phyloP scores from a whole-genome alignment of 768 basidiomycete species.

The Lactarius hengduanensis region DNA sequence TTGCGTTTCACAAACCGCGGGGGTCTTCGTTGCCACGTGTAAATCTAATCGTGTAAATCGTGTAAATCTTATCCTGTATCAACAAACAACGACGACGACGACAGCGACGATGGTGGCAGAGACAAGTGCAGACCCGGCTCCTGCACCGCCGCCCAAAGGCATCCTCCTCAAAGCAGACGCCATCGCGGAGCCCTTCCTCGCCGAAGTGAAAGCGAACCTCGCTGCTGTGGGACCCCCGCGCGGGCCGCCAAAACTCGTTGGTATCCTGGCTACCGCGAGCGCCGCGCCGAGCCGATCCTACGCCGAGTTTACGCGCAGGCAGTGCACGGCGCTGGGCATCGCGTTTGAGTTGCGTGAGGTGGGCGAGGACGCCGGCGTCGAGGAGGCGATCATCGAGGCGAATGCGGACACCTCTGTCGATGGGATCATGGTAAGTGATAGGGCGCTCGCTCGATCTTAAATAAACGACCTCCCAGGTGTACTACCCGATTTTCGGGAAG shows the following conservation, averaged over 20 bases:
- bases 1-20: conserved; percentile 3
- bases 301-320: conserved; percentile 87
- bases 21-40: neutral
- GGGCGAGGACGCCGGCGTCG: conserved; percentile 87
- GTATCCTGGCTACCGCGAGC: conserved; percentile 84
- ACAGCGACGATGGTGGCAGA: conserved; percentile 5
- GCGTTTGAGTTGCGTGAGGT: conserved; percentile 77
- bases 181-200: conserved; percentile 67
- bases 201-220: conserved; percentile 59
- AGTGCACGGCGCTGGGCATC: conserved; percentile 86
- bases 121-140: neutral
- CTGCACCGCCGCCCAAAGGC: conserved; percentile 52
- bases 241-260: conserved; percentile 71
- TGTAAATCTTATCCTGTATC: neutral
- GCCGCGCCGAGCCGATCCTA: conserved; percentile 72
- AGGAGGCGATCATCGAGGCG: conserved; percentile 93
- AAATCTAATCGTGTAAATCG: neutral
- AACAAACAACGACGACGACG: neutral
- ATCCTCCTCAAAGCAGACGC: conserved; percentile 76
- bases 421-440: conserved; percentile 89
- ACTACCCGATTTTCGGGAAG: conserved; percentile 93
- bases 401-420: conserved; percentile 84
- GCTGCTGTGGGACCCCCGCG: conserved; percentile 33
- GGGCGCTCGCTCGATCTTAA: neutral
- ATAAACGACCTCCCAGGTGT: conserved; percentile 55